Evolutionary conservation across 2,329 filamentous ascomycete species (phyloP).

Genomic region (Xylariaceae sp.): DNA sequence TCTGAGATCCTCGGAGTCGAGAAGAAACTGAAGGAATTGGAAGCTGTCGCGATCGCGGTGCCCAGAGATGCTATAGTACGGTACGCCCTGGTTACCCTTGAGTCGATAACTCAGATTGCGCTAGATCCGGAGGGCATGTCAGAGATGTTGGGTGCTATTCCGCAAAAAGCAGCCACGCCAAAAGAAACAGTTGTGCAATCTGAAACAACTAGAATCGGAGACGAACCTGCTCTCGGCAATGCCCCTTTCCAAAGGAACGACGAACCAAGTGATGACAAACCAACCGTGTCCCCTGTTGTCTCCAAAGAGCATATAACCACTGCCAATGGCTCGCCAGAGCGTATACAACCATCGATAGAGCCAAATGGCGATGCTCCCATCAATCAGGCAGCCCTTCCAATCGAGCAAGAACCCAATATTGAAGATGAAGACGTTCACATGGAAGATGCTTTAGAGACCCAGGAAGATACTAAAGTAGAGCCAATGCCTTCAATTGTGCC

Average conservation of each 20-base stretch:
- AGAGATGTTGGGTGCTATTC: slow-evolving; percentile 43
- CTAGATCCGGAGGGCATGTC: slow-evolving; percentile 43
- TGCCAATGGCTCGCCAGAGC: slow-evolving; percentile 17
- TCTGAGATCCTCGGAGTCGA: slow-evolving; percentile 52
- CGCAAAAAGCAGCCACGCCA: slow-evolving; percentile 31
- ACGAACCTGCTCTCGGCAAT: slow-evolving; percentile 13
- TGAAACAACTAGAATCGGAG: slow-evolving; percentile 18
- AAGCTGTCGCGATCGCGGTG: slow-evolving; percentile 37
- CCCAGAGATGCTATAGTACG: slow-evolving; percentile 43
- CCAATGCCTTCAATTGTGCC: slow-evolving; percentile 9
- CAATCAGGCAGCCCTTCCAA: slow-evolving; percentile 4
- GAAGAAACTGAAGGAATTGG: slow-evolving; percentile 46
- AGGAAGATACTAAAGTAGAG: slow-evolving; percentile 18
- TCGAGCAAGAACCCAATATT: slow-evolving; percentile 21
- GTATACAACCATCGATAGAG: slow-evolving; percentile 29
- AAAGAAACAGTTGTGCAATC: too few species aligned
- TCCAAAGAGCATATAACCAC: slow-evolving; percentile 7
- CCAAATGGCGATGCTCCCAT: slow-evolving; percentile 24
- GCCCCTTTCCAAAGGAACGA: slow-evolving; percentile 1
- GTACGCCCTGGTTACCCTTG: slow-evolving; percentile 48
- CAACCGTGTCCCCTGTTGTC: slow-evolving; percentile 14
- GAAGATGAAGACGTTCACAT: slow-evolving; percentile 36
- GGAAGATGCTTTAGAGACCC: slow-evolving; percentile 33
- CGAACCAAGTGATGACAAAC: slow-evolving; percentile 16
- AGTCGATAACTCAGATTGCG: slow-evolving; percentile 47